A percentile compares a stretch with the other conserved stretches of the same genome.
These are phyloP conservation scores for Cladosporium sp. DNA, from an alignment of 2,329 filamentous ascomycete genomes.

Conservation along the genomic window DNA sequence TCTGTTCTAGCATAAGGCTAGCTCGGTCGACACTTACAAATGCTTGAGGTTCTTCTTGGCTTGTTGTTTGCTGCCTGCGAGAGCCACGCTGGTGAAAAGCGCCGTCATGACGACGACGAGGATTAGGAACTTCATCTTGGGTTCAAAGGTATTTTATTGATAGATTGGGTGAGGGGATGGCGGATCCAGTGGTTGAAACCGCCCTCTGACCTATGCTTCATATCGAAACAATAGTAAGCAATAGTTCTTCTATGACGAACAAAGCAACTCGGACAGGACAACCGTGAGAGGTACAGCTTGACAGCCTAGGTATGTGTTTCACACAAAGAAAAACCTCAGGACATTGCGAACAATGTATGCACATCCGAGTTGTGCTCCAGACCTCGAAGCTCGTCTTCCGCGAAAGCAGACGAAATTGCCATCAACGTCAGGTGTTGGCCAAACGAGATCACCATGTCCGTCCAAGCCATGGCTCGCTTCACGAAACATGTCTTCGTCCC, in stretches of 20 bases:
- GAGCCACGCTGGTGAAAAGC: slow-evolving; percentile 1
- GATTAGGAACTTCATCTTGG: slow-evolving; percentile 1
- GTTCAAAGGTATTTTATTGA: too few relatives aligned
- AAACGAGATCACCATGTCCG: background rate
- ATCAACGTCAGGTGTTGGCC: background rate
- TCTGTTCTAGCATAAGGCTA: background rate
- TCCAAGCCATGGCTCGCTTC: background rate
- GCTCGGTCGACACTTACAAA: background rate
- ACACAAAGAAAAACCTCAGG: background rate
- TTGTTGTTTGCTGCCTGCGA: background rate
- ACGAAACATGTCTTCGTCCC: background rate
- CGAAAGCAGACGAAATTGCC: background rate
- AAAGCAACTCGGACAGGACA: background rate
- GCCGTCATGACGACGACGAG: slow-evolving; percentile 1
- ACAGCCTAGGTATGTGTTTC: background rate
- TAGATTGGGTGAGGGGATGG: background rate
- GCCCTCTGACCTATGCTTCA: background rate
- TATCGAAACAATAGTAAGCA: slow-evolving; percentile 1
- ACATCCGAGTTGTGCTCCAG: too few relatives aligned
- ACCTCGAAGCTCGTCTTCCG: background rate
- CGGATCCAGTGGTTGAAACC: background rate
- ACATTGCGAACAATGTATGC: background rate
- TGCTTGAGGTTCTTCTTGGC: background rate
- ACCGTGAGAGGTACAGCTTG: background rate
- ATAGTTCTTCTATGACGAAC: background rate